These are phyloP conservation scores for Caloboletus firmus DNA, from an alignment of 1,284 basidiomycete species.

Conservation along the genomic window DNA sequence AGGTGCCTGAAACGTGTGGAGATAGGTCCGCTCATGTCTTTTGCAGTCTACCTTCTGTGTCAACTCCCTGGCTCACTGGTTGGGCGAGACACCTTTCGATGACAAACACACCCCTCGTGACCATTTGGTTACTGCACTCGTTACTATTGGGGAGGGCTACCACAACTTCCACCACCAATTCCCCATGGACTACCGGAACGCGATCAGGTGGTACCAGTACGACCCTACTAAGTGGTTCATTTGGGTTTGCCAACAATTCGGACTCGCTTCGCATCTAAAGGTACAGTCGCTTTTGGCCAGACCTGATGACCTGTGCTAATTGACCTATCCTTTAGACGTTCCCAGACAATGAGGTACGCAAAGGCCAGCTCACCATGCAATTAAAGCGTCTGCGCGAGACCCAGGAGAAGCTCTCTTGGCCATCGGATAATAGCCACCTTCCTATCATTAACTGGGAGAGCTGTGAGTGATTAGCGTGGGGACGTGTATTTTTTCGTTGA, in stretches of 20 bases:
- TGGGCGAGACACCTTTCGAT: constrained; percentile 89
- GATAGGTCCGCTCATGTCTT: constrained; percentile 9
- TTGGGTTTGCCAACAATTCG: constrained; percentile 59
- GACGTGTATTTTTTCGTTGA: constrained; percentile 9
- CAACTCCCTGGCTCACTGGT: constrained; percentile 93
- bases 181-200: constrained; percentile 93
- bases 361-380: constrained; percentile 92
- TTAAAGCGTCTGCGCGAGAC: constrained; percentile 77
- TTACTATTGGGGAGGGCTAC: constrained; percentile 91
- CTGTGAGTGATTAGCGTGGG: constrained; percentile 49
- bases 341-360: constrained; percentile 91
- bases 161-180: constrained; percentile 97
- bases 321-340: constrained; percentile 51
- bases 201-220: constrained; percentile 91
- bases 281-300: constrained; percentile 31
- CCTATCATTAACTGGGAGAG: constrained; percentile 86
- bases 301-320: neutral
- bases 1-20: constrained; percentile 32
- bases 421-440: constrained; percentile 71
- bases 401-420: constrained; percentile 77
- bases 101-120: constrained; percentile 94
- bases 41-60: constrained; percentile 89
- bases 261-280: constrained; percentile 86
- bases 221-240: constrained; percentile 94
- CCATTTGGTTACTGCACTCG: constrained; percentile 84